A percentile compares a stretch with the other conserved stretches of the same genome.
phyloP scores from a whole-genome alignment of 106 monocot genomes.

The Allium fistulosum region DNA sequence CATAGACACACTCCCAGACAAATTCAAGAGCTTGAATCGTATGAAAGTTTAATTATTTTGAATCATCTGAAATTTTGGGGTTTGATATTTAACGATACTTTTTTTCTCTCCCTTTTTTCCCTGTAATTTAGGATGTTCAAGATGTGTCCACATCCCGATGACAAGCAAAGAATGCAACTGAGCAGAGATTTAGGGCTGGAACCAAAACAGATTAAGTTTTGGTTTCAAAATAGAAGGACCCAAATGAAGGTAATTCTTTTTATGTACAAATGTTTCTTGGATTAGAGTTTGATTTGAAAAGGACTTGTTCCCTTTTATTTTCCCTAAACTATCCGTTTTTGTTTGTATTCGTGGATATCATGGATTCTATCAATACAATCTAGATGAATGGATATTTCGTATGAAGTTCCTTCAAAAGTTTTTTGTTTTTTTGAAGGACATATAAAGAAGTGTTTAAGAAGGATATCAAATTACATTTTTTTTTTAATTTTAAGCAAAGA shows the following conservation, averaged over 20 bases:
- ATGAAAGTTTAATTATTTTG: constrained; percentile 11
- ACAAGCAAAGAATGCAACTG: constrained; percentile 93
- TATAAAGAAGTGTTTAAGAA: too few relatives aligned
- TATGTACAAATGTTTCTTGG: background rate
- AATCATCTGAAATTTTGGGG: background rate
- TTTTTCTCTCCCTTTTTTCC: too few relatives aligned
- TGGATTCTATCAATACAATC: too few relatives aligned
- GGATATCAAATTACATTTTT: too few relatives aligned
- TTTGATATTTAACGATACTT: background rate
- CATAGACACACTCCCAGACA: constrained; percentile 60
- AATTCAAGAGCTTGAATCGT: constrained; percentile 81
- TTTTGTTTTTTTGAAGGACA: too few relatives aligned
- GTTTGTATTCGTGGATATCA: too few relatives aligned
- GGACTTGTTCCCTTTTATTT: background rate
- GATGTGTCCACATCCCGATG: constrained; percentile 90
- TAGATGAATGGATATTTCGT: too few relatives aligned
- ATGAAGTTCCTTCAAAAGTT: too few relatives aligned
- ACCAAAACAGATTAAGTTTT: constrained; percentile 95
- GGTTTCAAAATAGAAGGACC: constrained; percentile 96
- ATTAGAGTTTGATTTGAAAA: background rate
- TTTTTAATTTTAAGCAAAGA: too few relatives aligned
- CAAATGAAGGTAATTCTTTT: constrained; percentile 65
- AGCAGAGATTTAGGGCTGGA: constrained; percentile 76
- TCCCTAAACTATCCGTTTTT: too few relatives aligned
- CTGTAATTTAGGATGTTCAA: constrained; percentile 57